A percentile compares a stretch with the other conserved stretches of the same genome.
These are phyloP conservation scores for Phlebopus sp. DNA, from an alignment of 1,284 basidiomycete species.

Conservation along the genomic window DNA sequence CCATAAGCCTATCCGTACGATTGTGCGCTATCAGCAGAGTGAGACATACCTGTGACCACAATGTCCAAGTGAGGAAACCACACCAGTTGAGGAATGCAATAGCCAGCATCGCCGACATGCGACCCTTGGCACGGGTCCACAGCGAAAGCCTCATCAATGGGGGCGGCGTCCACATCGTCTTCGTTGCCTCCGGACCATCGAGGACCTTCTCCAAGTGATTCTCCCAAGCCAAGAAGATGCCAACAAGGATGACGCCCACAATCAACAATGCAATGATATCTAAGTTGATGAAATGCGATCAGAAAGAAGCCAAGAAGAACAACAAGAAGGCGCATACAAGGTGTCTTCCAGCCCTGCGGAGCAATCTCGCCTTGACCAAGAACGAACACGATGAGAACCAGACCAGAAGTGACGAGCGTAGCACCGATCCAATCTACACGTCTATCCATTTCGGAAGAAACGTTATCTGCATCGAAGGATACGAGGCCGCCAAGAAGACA, in stretches of 20 bases:
- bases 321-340: conserved; percentile 47
- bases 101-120: conserved; percentile 54
- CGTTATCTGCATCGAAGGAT: conserved; percentile 52
- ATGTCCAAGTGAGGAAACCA: conserved; percentile 48
- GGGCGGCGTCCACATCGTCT: conserved; percentile 44
- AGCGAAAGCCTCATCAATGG: conserved; percentile 64
- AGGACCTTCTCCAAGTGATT: conserved; percentile 44
- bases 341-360: conserved; percentile 69
- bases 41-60: conserved; percentile 47
- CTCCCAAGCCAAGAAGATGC: conserved; percentile 62
- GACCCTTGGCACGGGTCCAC: conserved; percentile 59
- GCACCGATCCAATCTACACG: conserved; percentile 86
- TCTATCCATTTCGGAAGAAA: conserved; percentile 47
- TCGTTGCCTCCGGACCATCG: conserved; percentile 13
- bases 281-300: conserved; percentile 20
- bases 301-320: conserved; percentile 2
- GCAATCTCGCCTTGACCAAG: conserved; percentile 74
- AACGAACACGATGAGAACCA: conserved; percentile 79
- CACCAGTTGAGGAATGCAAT: conserved; percentile 66
- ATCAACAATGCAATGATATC: conserved; percentile 56
- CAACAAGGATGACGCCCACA: conserved; percentile 51
- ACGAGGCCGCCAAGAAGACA: conserved; percentile 49
- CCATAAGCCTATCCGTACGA: conserved; percentile 10
- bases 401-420: conserved; percentile 66
- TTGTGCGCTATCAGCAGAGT: neutral